phyloP scores from a whole-genome alignment of 2,329 filamentous ascomycete genomes.

The Gnomoniopsis sp. region DNA sequence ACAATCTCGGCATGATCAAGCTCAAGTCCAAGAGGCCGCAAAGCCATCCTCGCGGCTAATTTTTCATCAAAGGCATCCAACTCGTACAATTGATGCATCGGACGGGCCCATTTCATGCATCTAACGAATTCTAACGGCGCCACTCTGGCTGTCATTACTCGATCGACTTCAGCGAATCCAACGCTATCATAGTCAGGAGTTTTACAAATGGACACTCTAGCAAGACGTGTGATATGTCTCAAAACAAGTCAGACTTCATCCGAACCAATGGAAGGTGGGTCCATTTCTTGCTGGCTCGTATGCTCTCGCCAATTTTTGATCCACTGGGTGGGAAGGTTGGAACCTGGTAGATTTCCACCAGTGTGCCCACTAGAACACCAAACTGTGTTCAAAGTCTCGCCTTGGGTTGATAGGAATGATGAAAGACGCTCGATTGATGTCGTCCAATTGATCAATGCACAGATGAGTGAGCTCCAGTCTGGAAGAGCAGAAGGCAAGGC shows the following conservation, averaged over 20 bases:
- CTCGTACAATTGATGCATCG: neutral
- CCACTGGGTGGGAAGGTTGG: neutral
- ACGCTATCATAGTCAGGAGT: neutral
- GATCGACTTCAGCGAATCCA: neutral
- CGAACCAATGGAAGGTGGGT: neutral
- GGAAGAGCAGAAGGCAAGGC: neutral
- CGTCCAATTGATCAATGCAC: neutral
- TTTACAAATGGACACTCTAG: neutral
- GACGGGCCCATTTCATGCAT: neutral
- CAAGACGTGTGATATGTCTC: neutral
- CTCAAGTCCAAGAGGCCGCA: neutral
- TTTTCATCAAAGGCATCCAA: neutral
- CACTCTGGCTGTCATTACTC: neutral
- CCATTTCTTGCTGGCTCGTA: neutral
- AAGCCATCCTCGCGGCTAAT: neutral
- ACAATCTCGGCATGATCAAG: neutral
- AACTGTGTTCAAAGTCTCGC: neutral
- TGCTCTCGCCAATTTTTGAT: neutral
- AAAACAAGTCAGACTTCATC: neutral
- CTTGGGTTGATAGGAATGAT: neutral
- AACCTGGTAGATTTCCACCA: neutral
- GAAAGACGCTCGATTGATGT: neutral
- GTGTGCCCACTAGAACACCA: neutral
- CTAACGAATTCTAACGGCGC: neutral
- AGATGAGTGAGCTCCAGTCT: neutral